Evolutionary conservation across 2,329 filamentous ascomycete species (phyloP).

Genomic region (Didymella segeticola): DNA sequence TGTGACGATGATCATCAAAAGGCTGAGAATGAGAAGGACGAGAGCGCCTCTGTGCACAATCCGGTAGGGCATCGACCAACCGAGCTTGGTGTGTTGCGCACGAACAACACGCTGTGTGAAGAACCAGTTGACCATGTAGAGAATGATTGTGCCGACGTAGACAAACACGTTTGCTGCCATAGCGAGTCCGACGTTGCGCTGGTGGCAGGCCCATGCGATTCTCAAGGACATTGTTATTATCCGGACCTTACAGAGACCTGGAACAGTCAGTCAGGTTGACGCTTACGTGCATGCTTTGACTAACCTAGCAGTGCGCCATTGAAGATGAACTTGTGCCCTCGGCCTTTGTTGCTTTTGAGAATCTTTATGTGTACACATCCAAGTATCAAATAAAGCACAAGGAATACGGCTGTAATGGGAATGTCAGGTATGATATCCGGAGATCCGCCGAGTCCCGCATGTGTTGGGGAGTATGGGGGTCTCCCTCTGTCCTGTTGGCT

Average conservation of each 20-base stretch:
- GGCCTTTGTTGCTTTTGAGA: conserved; percentile 48
- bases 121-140: conserved; percentile 80
- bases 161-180: conserved; percentile 73
- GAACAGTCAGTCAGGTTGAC: conserved; percentile 15
- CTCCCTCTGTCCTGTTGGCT: conserved; percentile 17
- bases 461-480: conserved; percentile 41
- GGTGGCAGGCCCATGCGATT: conserved; percentile 46
- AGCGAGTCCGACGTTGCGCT: conserved; percentile 55
- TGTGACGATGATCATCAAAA: conserved; percentile 71
- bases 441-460: conserved; percentile 36
- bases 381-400: conserved; percentile 50
- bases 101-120: conserved; percentile 79
- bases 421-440: conserved; percentile 49
- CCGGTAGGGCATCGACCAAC: conserved; percentile 68
- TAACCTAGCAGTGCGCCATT: conserved; percentile 52
- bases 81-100: conserved; percentile 72
- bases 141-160: conserved; percentile 75
- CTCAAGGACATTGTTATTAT: conserved; percentile 52
- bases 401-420: conserved; percentile 50
- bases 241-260: conserved; percentile 55
- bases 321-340: conserved; percentile 54
- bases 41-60: conserved; percentile 58
- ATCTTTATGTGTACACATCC: conserved; percentile 52
- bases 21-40: conserved; percentile 61
- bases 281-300: background rate